These are phyloP conservation scores for Penicillium sp. DNA, from an alignment of 2,329 filamentous ascomycete species.

Conservation along the genomic window DNA sequence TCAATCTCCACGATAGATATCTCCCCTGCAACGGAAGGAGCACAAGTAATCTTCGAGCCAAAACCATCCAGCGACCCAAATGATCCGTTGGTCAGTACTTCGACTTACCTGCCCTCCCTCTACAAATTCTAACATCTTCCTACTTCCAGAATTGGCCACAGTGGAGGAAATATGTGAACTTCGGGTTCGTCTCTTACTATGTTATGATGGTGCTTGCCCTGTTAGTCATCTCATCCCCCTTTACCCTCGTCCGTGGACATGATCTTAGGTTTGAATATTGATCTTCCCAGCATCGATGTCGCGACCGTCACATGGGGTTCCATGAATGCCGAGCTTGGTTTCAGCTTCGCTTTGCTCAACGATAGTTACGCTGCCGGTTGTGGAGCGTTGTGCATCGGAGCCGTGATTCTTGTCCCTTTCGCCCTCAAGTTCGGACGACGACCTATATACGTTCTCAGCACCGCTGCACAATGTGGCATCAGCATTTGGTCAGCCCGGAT, in stretches of 20 bases:
- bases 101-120: not conserved
- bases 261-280: not conserved
- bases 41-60: slow-evolving; percentile 31
- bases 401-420: slow-evolving; percentile 54
- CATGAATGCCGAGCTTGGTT: slow-evolving; percentile 52
- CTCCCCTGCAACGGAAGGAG: slow-evolving; percentile 9
- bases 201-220: slow-evolving; percentile 37
- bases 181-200: slow-evolving; percentile 37
- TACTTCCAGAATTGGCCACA: slow-evolving; percentile 32
- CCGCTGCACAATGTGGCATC: slow-evolving; percentile 44
- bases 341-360: slow-evolving; percentile 51
- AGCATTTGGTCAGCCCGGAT: slow-evolving; percentile 55
- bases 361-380: slow-evolving; percentile 54
- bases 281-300: slow-evolving; percentile 39
- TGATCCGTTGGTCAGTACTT: slow-evolving; percentile 33
- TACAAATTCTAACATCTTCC: not conserved
- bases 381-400: slow-evolving; percentile 51
- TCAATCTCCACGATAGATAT: slow-evolving; percentile 10
- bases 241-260: not conserved
- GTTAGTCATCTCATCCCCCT: slow-evolving; percentile 20
- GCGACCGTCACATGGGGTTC: slow-evolving; percentile 52
- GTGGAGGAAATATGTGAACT: slow-evolving; percentile 36
- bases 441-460: slow-evolving; percentile 54
- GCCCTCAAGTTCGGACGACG: slow-evolving; percentile 56
- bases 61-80: slow-evolving; percentile 37